Evolutionary conservation across 164 flowering plant genomes (phyloP).

Genomic region (Piper betle): DNA sequence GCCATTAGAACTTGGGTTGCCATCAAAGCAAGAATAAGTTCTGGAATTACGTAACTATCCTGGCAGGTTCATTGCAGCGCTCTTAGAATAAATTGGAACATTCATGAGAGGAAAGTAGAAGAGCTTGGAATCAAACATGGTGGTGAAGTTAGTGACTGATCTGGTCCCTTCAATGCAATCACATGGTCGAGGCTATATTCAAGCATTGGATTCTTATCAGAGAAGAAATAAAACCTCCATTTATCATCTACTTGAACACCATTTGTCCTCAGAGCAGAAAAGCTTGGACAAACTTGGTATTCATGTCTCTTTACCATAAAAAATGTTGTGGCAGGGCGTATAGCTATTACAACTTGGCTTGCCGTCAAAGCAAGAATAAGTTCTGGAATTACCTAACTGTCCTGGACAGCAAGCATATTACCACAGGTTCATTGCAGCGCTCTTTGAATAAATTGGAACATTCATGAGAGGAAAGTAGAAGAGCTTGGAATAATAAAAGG

Average conservation of each 20-base stretch:
- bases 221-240: not conserved
- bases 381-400: not conserved
- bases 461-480: not conserved
- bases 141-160: not conserved
- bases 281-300: not conserved
- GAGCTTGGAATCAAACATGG: not conserved
- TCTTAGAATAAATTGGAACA: not conserved
- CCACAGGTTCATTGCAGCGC: not conserved
- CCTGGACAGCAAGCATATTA: not conserved
- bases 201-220: constrained; percentile 1
- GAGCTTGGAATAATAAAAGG: constrained; percentile 16
- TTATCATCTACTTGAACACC: not conserved
- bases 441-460: not conserved
- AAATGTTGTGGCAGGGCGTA: not conserved
- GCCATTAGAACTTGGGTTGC: not conserved
- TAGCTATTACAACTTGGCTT: not conserved
- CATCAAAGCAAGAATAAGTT: constrained; percentile 1
- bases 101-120: not conserved
- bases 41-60: not conserved
- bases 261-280: not conserved
- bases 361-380: constrained; percentile 1
- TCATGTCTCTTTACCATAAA: not conserved
- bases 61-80: not conserved
- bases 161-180: not conserved
- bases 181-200: not conserved